Conservation (phyloP, 768 basidiomycete species). For the Exidia glandulosa region DNA sequence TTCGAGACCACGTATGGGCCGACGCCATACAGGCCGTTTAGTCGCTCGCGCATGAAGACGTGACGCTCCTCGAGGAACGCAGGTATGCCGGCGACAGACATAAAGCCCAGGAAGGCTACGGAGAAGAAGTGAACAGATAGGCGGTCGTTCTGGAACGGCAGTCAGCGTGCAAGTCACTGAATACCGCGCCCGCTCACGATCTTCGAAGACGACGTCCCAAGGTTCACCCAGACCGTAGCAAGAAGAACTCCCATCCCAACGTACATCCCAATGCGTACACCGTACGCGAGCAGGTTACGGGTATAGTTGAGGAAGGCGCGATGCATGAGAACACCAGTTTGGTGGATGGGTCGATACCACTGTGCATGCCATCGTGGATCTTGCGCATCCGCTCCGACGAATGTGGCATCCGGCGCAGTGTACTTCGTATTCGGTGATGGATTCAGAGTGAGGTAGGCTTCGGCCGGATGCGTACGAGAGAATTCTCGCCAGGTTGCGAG, state of each 20-base stretch:
- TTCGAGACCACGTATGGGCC: conserved; percentile 44
- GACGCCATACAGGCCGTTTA: conserved; percentile 46
- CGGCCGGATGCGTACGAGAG: neutral
- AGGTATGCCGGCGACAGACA: conserved; percentile 42
- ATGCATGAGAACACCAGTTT: conserved; percentile 36
- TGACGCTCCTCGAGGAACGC: conserved; percentile 47
- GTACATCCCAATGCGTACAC: conserved; percentile 47
- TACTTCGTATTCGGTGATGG: no score
- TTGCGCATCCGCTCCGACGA: no score
- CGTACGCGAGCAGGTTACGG: conserved; percentile 47
- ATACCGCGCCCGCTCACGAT: conserved; percentile 19
- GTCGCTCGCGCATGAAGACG: conserved; percentile 44
- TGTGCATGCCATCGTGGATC: neutral
- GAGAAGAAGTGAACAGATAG: conserved; percentile 46
- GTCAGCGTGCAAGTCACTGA: neutral
- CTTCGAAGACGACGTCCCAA: conserved; percentile 15
- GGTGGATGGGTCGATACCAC: conserved; percentile 18
- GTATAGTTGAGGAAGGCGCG: conserved; percentile 38
- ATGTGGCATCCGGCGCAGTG: no score
- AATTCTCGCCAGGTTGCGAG: no score
- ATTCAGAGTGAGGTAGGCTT: no score
- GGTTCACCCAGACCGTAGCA: conserved; percentile 40
- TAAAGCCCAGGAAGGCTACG: conserved; percentile 37
- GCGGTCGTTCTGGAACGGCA: conserved; percentile 24
- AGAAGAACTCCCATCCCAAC: conserved; percentile 19